Percentiles rank a stretch among this genome's conserved stretches.
Conservation (phyloP, 2,329 filamentous ascomycete species). For the Teratosphaeria destructans region DNA sequence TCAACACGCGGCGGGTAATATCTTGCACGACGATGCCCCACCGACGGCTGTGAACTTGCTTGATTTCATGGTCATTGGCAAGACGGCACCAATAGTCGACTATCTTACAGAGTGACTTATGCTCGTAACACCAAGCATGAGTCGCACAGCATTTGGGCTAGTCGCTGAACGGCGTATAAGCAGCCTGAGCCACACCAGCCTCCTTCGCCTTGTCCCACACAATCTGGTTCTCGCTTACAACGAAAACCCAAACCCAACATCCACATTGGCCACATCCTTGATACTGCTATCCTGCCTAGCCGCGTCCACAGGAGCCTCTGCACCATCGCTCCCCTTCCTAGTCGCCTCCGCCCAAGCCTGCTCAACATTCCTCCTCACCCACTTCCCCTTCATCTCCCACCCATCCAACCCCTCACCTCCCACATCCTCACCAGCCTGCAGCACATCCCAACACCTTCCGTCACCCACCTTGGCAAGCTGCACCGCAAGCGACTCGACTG, state of each 20-base stretch:
- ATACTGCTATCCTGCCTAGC: neutral
- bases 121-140: no score
- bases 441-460: constrained; percentile 24
- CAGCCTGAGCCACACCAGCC: no score
- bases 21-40: no score
- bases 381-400: constrained; percentile 17
- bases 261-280: neutral
- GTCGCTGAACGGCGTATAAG: no score
- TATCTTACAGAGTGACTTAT: no score
- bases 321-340: neutral
- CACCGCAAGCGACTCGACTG: constrained; percentile 17
- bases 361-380: constrained; percentile 17
- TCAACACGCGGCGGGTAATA: no score
- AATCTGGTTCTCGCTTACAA: neutral
- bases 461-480: constrained; percentile 18
- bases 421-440: constrained; percentile 21
- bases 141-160: no score
- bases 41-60: no score
- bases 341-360: constrained; percentile 11
- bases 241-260: neutral
- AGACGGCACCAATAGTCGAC: no score
- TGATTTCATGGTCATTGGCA: no score
- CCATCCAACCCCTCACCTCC: constrained; percentile 15
- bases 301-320: neutral
- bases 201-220: no score